Evolutionary conservation across 2,329 filamentous ascomycete genomes (phyloP), one percentile per base, ranked within the genome.

Genomic region (Monilinia fructicola): DNA sequence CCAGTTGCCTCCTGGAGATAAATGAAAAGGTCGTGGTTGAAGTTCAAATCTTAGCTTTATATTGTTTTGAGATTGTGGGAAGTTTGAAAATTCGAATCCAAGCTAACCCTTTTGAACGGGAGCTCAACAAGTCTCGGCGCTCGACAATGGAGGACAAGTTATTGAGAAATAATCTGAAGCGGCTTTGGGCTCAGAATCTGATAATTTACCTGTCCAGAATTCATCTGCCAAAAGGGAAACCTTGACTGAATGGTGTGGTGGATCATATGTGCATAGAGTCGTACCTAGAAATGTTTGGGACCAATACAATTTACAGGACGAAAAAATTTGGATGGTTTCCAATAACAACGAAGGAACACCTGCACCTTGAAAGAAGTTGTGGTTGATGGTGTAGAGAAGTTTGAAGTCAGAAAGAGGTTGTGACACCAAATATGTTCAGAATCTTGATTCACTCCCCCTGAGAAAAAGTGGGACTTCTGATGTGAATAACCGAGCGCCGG

Each of bases 61-160:
- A 60, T 50, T 26, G 14, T 50, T n/a, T 38, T 50, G 44, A 38
- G 58, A 26, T 26, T 26, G 14, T 60, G 58, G 44, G n/a, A 60
- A 38, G 31, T 18, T 50, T 50, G 12, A 60, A 60, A 50, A 50
- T 26, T 16, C 16, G 31, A 50, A 60, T 38, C 16, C 16, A 21
- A 50, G 58, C 58, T 50, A 60, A 38, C n/a, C 23, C 4, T 50
- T 60, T 50, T 50, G 44, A 10, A 42, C 16, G 31, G 31, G 28
- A 42, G 3, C 7, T 38, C 21, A 54, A 35, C 5, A 16, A 38
- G 26, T 50, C n/a, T 60, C 28, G 28, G 28, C 44, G 31, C 18
- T 48, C 7, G 44, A 48, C 21, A 1, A 35, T 18, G 31, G 4
- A 18, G 11, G 12, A 23, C 40, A 26, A 38, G 21, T 26, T 50